Conservation (phyloP, 139 green algal genomes). For the Astrephomene gubernaculifera region DNA sequence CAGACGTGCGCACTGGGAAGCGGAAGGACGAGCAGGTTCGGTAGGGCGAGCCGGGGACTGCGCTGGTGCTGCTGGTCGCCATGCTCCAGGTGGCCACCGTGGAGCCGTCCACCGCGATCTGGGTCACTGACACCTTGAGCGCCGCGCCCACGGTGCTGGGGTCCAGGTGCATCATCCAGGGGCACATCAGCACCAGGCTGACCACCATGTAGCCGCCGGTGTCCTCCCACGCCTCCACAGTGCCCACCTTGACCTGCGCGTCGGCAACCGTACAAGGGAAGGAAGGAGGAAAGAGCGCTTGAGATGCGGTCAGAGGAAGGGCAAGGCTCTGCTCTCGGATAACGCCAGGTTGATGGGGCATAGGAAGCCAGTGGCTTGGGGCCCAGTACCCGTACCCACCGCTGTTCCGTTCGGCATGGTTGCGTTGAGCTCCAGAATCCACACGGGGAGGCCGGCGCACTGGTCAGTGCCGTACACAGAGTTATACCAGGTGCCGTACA, state of each 20-base stretch:
- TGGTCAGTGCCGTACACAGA: background rate
- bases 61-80: background rate
- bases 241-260: too few species aligned
- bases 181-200: slow-evolving; percentile 6
- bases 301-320: too few species aligned
- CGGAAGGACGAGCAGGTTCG: slow-evolving; percentile 3
- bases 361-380: too few species aligned
- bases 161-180: slow-evolving; percentile 16
- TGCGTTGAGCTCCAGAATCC: background rate
- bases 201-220: slow-evolving; percentile 23
- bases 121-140: background rate
- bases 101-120: background rate
- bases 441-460: background rate
- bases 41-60: background rate
- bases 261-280: too few species aligned
- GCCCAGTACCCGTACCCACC: too few species aligned
- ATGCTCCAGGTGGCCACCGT: background rate
- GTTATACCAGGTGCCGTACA: background rate
- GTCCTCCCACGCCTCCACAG: slow-evolving; percentile 21
- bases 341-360: too few species aligned
- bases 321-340: too few species aligned
- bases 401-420: background rate
- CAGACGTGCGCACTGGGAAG: background rate
- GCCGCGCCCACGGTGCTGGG: background rate
- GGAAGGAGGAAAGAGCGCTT: too few species aligned